Base-by-base conservation (phyloP, 495 filamentous ascomycete genomes). In the Opeltia flavorubescens region DNA sequence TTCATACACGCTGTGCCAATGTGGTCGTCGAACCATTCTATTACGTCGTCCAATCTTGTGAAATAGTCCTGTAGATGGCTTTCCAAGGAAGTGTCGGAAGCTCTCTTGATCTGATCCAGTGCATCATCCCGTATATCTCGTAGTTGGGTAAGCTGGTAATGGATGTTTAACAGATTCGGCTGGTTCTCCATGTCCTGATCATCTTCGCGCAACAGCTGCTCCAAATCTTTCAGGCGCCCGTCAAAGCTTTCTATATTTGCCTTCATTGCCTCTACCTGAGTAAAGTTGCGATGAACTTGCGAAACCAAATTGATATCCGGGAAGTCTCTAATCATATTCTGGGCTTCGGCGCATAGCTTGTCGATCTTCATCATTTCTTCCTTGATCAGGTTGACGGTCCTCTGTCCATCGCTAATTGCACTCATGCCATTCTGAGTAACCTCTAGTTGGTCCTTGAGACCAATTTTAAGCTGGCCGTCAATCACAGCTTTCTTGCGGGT, bases 321-420 rank as follows among this genome's bases (percentile, higher is more conserved):
- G 60, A 99, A 99, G 66, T 96, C 91, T 48, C 81, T 77, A 48
- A 96, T 94, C 76, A 94, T 94, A 56, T 83, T 80, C 67, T 96
- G 89, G 42, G 86, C 84, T 62, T 96, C 93, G 49, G 86, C 84
- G 66, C 91, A 96, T 43, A 99, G 74, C 69, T 88, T 89, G 65
- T 96, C 93, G 61, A 99, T 95, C 65, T 91, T 91, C 70, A 88
- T 83, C 72, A 99, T 89, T 69, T 96, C 91, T 56, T 96, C 93
- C 63, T 89, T 89, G 56, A 95, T 94, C 51, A 79, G 76, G 50
- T 83, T 78, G 11, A 96, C 80, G 41, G 81, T 84, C 53, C 86
- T 78, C 62, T 95, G 87, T 42, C 86, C 88, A 63, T 95, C 86
- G 33, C 74, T 75, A 48, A 98, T 79, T 29, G 79, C 77, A 47